Percentiles rank a stretch among this genome's conserved stretches.
Conservation (phyloP, 768 basidiomycete genomes). For the Dentipellis sp. region DNA sequence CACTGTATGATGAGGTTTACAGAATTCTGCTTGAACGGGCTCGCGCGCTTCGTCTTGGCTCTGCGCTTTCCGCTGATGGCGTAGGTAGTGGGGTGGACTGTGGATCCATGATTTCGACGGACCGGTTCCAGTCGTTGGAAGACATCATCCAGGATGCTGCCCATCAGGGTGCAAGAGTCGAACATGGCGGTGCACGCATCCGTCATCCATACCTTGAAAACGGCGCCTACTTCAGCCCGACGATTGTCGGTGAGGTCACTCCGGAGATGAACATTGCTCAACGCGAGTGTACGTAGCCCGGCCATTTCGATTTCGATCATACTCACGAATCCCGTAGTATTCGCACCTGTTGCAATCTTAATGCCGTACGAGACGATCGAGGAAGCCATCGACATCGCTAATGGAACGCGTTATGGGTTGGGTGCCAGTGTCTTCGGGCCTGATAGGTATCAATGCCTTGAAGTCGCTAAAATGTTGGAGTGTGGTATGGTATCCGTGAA, state of each 20-base stretch:
- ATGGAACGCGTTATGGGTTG: constrained; percentile 80
- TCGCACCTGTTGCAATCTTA: constrained; percentile 85
- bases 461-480: constrained; percentile 74
- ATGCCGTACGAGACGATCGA: constrained; percentile 79
- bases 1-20: constrained; percentile 70
- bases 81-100: constrained; percentile 67
- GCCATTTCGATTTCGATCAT: neutral
- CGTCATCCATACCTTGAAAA: constrained; percentile 57
- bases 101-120: constrained; percentile 56
- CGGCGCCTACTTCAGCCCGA: constrained; percentile 81
- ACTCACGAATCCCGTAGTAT: constrained; percentile 42
- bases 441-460: constrained; percentile 64
- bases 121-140: constrained; percentile 41
- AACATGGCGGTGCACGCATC: constrained; percentile 57
- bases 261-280: constrained; percentile 68
- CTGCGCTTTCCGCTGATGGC: constrained; percentile 64
- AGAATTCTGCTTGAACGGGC: constrained; percentile 55
- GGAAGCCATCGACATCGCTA: constrained; percentile 83
- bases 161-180: constrained; percentile 53
- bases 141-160: constrained; percentile 57
- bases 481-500: constrained; percentile 98
- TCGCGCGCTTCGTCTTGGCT: constrained; percentile 64
- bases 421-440: constrained; percentile 94
- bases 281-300: constrained; percentile 54
- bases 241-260: constrained; percentile 74